Evolutionary conservation across 352 stramenopile species (phyloP).

Genomic region (Pythium scleroteichum): DNA sequence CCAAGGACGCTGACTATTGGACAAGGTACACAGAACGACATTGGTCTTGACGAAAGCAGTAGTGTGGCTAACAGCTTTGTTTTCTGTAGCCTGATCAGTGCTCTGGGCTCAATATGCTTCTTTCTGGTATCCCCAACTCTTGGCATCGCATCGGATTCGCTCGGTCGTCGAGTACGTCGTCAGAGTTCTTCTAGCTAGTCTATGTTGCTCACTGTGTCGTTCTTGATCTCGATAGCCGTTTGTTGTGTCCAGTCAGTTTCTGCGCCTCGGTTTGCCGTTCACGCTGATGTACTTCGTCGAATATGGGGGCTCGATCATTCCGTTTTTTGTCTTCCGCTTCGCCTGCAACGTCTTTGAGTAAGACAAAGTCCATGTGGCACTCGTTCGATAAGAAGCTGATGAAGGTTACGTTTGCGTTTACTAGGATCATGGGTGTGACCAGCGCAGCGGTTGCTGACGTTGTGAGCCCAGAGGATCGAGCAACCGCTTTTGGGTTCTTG

Average conservation of each 20-base stretch:
- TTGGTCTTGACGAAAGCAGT: neutral
- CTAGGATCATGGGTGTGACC: slow-evolving; percentile 54
- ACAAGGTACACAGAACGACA: slow-evolving; percentile 41
- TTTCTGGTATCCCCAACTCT: slow-evolving; percentile 78
- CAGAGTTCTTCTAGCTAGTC: neutral
- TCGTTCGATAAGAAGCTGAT: too few relatives aligned
- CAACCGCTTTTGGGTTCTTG: slow-evolving; percentile 60
- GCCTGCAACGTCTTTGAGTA: slow-evolving; percentile 63
- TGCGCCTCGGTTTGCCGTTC: slow-evolving; percentile 60
- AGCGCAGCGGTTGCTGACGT: slow-evolving; percentile 68
- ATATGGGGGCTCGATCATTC: slow-evolving; percentile 49
- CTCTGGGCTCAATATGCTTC: slow-evolving; percentile 53
- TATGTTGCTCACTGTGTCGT: too few relatives aligned
- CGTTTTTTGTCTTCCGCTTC: slow-evolving; percentile 66
- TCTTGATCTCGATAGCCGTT: slow-evolving; percentile 45
- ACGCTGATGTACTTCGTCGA: slow-evolving; percentile 74
- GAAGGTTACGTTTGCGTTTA: neutral
- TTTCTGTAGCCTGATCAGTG: slow-evolving; percentile 48
- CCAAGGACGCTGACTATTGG: slow-evolving; percentile 65
- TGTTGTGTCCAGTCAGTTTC: slow-evolving; percentile 63
- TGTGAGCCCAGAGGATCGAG: slow-evolving; percentile 53
- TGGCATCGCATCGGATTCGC: slow-evolving; percentile 71
- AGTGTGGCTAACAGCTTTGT: neutral
- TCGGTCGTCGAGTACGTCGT: slow-evolving; percentile 70
- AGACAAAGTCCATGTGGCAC: neutral